These are phyloP conservation scores for Cladorrhinum sp. DNA, from an alignment of 2,329 filamentous ascomycete genomes.

Conservation along the genomic window DNA sequence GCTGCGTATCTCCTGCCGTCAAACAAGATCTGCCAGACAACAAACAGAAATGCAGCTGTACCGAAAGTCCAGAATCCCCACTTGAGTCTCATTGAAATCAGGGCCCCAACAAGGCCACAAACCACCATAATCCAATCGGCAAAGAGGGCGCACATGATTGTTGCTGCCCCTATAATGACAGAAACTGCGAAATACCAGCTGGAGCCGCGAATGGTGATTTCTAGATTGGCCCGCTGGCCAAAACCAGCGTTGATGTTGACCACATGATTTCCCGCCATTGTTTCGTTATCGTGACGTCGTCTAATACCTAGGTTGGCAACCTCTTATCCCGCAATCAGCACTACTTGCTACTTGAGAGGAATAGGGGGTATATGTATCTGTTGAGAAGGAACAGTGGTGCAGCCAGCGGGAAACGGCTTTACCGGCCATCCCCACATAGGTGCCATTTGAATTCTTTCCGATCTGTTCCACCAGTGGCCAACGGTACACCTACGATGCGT, in stretches of 20 bases:
- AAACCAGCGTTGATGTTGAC: slow-evolving; percentile 44
- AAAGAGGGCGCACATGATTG: slow-evolving; percentile 59
- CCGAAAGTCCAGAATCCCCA: slow-evolving; percentile 65
- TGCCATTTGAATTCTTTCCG: too few relatives aligned
- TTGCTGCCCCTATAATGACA: slow-evolving; percentile 55
- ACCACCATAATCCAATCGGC: slow-evolving; percentile 66
- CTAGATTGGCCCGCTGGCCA: slow-evolving; percentile 52
- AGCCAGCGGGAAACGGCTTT: too few relatives aligned
- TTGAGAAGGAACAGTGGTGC: too few relatives aligned
- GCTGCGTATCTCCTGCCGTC: slow-evolving; percentile 56
- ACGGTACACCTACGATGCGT: too few relatives aligned
- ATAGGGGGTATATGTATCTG: neutral
- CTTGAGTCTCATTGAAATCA: slow-evolving; percentile 61
- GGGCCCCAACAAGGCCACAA: slow-evolving; percentile 63
- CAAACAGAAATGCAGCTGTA: slow-evolving; percentile 53
- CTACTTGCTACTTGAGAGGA: too few relatives aligned
- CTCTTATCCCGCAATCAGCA: too few relatives aligned
- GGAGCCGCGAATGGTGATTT: slow-evolving; percentile 57
- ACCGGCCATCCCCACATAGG: too few relatives aligned
- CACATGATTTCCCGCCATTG: slow-evolving; percentile 42
- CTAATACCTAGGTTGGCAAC: too few relatives aligned
- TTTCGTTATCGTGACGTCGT: neutral
- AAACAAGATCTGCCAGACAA: slow-evolving; percentile 57
- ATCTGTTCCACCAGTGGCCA: too few relatives aligned
- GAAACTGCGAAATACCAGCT: slow-evolving; percentile 63